Conservation (phyloP, 768 basidiomycete genomes). For the Fomitopsis pulvina region DNA sequence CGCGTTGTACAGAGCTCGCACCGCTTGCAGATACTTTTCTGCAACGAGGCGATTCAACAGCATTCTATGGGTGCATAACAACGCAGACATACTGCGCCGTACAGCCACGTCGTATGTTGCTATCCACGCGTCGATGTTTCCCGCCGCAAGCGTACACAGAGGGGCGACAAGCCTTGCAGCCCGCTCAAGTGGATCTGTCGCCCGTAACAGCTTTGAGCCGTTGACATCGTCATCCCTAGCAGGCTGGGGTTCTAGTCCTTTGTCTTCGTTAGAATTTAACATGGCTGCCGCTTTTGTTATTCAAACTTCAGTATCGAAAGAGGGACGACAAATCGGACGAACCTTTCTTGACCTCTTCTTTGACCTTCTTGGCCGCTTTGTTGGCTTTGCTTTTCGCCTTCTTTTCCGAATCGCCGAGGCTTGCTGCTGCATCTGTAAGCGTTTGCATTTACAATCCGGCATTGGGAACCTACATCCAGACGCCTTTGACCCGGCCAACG, state of each 20-base stretch:
- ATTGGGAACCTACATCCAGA: neutral
- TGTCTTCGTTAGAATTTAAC: constrained; percentile 50
- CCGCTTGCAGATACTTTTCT: constrained; percentile 82
- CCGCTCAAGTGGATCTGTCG: constrained; percentile 62
- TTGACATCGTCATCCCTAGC: constrained; percentile 80
- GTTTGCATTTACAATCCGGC: neutral
- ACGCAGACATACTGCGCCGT: constrained; percentile 56
- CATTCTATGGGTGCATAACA: neutral
- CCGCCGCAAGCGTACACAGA: constrained; percentile 43
- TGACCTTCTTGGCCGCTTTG: constrained; percentile 61
- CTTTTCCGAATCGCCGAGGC: constrained; percentile 58
- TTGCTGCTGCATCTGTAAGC: constrained; percentile 25
- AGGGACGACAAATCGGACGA: constrained; percentile 8
- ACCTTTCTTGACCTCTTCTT: constrained; percentile 74
- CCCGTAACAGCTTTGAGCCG: constrained; percentile 61
- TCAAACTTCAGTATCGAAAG: neutral
- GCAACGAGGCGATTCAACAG: too few relatives aligned
- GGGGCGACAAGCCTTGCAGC: constrained; percentile 69
- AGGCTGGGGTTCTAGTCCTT: constrained; percentile 51
- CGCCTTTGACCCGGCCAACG: constrained; percentile 34
- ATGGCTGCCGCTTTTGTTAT: constrained; percentile 24
- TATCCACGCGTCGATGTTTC: constrained; percentile 66
- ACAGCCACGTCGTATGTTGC: constrained; percentile 76
- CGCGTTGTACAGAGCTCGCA: constrained; percentile 57
- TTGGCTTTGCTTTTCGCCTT: constrained; percentile 86